These are phyloP conservation scores for Colletotrichum limetticola DNA, from an alignment of 2,329 filamentous ascomycete species.

Conservation along the genomic window DNA sequence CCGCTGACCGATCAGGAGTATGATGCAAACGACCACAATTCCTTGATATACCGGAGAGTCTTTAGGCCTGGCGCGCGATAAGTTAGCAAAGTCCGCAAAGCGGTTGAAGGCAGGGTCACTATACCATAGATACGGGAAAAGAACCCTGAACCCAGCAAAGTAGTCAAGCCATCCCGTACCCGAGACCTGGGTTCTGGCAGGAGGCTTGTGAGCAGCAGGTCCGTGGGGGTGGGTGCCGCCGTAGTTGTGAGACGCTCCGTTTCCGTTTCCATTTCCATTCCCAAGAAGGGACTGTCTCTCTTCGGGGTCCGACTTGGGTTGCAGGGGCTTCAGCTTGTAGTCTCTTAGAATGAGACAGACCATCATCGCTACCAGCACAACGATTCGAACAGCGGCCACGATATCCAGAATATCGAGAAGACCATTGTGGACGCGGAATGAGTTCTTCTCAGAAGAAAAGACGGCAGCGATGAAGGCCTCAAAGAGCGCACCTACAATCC, in stretches of 20 bases:
- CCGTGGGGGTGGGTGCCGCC: constrained; percentile 37
- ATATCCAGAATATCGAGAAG: constrained; percentile 45
- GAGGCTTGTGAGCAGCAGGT: constrained; percentile 8
- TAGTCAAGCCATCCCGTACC: constrained; percentile 57
- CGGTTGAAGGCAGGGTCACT: neutral
- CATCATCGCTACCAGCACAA: constrained; percentile 48
- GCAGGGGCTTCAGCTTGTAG: constrained; percentile 41
- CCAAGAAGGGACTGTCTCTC: constrained; percentile 53
- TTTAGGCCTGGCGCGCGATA: constrained; percentile 49
- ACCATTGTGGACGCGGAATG: constrained; percentile 41
- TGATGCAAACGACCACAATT: constrained; percentile 52
- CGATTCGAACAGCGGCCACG: constrained; percentile 46
- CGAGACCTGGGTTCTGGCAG: constrained; percentile 43
- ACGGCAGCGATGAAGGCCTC: constrained; percentile 50
- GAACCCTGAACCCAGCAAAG: constrained; percentile 54
- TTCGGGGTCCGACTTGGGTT: constrained; percentile 43
- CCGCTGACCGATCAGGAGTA: constrained; percentile 54
- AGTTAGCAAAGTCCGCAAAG: neutral
- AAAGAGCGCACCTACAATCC: constrained; percentile 47
- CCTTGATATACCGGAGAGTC: constrained; percentile 52
- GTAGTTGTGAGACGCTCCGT: constrained; percentile 43
- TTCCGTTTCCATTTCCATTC: constrained; percentile 53
- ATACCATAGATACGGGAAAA: constrained; percentile 59
- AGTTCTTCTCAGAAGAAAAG: constrained; percentile 43
- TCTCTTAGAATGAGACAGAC: constrained; percentile 43